Evolutionary conservation across 345 rosid genomes (phyloP), one percentile per base, ranked within the genome.

Genomic region (Aquilaria malaccensis): DNA sequence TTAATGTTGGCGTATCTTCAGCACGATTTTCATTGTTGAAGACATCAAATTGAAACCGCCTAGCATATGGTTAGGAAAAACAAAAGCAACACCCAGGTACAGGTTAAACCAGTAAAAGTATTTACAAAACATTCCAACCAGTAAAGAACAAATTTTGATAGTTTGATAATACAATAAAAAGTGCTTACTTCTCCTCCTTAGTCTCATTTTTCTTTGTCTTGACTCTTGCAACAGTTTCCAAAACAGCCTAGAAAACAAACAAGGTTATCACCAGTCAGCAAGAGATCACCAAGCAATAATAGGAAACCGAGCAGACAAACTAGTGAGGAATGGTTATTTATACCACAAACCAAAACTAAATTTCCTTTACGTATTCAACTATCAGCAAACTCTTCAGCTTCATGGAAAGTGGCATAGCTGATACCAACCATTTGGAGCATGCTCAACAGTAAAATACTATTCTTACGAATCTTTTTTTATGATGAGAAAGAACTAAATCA

Each of bases 141-240:
- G 57, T 37, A 30, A 32, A 22, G 22, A 65, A 14, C 15, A 41
- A n/a, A 63, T 37, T 11, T 31, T n/a, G 11, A 22, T 7, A 55
- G 3, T 15, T 54, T 41, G 10, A n/a, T 22, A 30, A 56, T 37
- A 50, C 51, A 61, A 2, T 33, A 4, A 5, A 37, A 37, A 37
- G 43, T 37, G 43, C 43, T 37, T 3, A 37, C 43, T 37, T 37
- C 43, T 37, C 43, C 4, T 75, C 95, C 78, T 84, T 86, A 47
- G 91, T 84, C 55, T 89, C 95, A 74, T 89, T 89, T 83, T 89
- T 89, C 85, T 89, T 89, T 13, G 88, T 53, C 77, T 70, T 86
- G 41, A 86, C 86, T 60, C 97, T 88, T 46, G 95, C 95, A 15
- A 89, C 97, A 53, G 91, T 89, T 79, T 89, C 97, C 79, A 83